Base-by-base conservation (phyloP, 2,329 filamentous ascomycete genomes). In the Fusarium decemcellulare region DNA sequence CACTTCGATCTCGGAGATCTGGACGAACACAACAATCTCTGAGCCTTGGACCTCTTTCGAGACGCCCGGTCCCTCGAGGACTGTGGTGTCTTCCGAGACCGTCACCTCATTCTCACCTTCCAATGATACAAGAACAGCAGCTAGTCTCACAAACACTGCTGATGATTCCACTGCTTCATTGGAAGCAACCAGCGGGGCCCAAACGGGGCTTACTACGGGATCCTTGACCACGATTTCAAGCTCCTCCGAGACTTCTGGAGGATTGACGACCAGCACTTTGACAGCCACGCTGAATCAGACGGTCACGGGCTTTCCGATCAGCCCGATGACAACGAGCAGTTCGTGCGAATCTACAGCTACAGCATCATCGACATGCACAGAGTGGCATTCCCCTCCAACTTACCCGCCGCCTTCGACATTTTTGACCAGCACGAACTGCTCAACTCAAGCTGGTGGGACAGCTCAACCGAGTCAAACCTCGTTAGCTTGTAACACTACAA, bases 401-500 rank as follows among this genome's bases (percentile, higher is more conserved):
- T 32, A 60, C 39, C 37, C 59, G 3, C 44, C 29, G 14, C 34
- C 50, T 16, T 57, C 59, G 14, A 50, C 43, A 10, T 23, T 34
- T 30, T 48, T 53, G 23, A 56, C 62, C 27, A 64, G 51, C n/a
- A 65, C 67, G 8, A 61, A 65, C 43, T 75, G 65, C 43, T 56
- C 59, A 32, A 63, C 54, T 39, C 36, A 54, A 15, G 40, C 27
- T 14, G 37, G 29, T 15, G 27, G 42, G 6, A 62, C 60, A 36
- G 16, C 39, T n/a, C 50, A 53, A 9, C 27, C 50, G 11, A 50
- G 36, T 23, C 46, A 62, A 32, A 37, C 54, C 11, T 71, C 71
- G 14, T 70, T 66, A 30, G 50, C 55, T n/a, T 77, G 74, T 48
- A 72, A 72, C 53, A 69, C 68, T 39, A 74, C 75, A 42, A 67